Evolutionary conservation across 1,284 basidiomycete genomes (phyloP).

Genomic region (Trichosporon coremiiforme): DNA sequence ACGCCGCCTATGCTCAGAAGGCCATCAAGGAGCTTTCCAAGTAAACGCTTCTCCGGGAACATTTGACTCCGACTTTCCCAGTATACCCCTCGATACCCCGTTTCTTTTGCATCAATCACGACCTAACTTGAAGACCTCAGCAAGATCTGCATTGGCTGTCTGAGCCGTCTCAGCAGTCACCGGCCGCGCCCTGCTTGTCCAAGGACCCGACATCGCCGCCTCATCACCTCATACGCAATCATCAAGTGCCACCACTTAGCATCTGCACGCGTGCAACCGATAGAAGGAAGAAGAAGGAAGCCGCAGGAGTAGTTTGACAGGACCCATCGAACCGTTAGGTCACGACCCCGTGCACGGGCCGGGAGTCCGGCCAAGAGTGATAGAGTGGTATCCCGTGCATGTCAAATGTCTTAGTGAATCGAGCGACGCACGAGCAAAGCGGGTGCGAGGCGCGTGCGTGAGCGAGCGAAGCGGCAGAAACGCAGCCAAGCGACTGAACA

Average conservation of each 20-base stretch:
- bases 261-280: slow-evolving; percentile 29
- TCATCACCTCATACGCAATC: slow-evolving; percentile 23
- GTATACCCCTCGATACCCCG: slow-evolving; percentile 26
- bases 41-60: slow-evolving; percentile 24
- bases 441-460: neutral
- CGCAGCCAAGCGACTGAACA: too few relatives aligned
- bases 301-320: neutral
- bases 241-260: slow-evolving; percentile 33
- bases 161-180: slow-evolving; percentile 28
- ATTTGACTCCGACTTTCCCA: neutral
- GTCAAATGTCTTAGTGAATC: slow-evolving; percentile 4
- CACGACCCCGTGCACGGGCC: neutral
- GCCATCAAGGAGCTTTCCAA: slow-evolving; percentile 44
- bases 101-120: slow-evolving; percentile 26
- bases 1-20: slow-evolving; percentile 63
- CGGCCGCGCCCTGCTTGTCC: slow-evolving; percentile 55
- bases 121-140: slow-evolving; percentile 25
- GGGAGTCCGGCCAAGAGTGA: neutral
- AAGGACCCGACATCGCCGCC: slow-evolving; percentile 50
- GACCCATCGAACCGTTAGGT: neutral
- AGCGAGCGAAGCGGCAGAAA: neutral
- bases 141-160: slow-evolving; percentile 15
- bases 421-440: neutral
- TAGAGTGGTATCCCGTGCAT: slow-evolving; percentile 8
- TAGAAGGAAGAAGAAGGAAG: slow-evolving; percentile 25